A percentile compares a stretch with the other conserved stretches of the same genome.
Evolutionary conservation across 176 grass and related monocot genomes (phyloP).

Genomic region (Areca catechu): DNA sequence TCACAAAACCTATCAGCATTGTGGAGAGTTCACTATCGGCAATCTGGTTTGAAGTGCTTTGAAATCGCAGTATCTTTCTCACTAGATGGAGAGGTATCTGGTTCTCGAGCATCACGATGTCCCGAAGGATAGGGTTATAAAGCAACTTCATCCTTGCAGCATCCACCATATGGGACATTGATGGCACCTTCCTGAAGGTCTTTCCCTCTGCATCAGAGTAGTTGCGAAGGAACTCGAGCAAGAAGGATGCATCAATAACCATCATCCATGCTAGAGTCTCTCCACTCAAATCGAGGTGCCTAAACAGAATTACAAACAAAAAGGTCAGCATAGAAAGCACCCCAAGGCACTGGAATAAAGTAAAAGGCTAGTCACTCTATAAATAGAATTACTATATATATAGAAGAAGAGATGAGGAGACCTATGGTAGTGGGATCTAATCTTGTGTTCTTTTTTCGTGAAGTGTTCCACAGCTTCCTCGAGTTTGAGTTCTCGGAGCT

Average conservation of each 20-base stretch:
- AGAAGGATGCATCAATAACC: slow-evolving; percentile 72
- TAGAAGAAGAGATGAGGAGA: background rate
- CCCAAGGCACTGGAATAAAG: no score
- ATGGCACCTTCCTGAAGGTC: slow-evolving; percentile 36
- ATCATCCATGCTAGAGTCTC: slow-evolving; percentile 82
- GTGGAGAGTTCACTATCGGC: slow-evolving; percentile 24
- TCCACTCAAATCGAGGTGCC: slow-evolving; percentile 69
- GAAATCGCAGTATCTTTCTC: slow-evolving; percentile 48
- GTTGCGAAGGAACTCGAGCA: slow-evolving; percentile 78
- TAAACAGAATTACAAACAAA: background rate
- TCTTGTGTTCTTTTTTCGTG: background rate
- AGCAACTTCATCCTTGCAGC: slow-evolving; percentile 56
- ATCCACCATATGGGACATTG: slow-evolving; percentile 77
- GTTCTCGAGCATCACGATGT: slow-evolving; percentile 92
- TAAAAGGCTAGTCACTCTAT: no score
- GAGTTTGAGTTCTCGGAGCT: background rate
- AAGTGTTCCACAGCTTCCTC: background rate
- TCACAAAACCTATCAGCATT: slow-evolving; percentile 60
- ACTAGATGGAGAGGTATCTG: slow-evolving; percentile 71
- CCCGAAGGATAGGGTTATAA: slow-evolving; percentile 46
- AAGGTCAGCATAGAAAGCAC: no score
- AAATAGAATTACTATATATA: no score
- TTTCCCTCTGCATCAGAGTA: slow-evolving; percentile 24
- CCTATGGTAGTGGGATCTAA: slow-evolving; percentile 15
- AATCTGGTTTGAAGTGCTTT: slow-evolving; percentile 28